Conservation (phyloP, 2,329 filamentous ascomycete species). For the Pestalotiopsis sp. region DNA sequence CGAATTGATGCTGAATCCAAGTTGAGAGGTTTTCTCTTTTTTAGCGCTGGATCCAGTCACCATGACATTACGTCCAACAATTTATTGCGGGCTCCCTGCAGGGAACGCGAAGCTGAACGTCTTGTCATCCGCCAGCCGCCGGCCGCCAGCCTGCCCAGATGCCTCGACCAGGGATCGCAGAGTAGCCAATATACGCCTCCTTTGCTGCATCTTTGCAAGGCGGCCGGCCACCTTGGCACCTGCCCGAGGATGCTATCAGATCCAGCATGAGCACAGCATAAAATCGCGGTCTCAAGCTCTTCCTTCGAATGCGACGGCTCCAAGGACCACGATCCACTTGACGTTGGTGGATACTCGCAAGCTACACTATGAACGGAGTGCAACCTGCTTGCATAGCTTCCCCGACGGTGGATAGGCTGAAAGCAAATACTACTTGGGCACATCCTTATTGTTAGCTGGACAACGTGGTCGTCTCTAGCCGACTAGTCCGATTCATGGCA, state of each 20-base stretch:
- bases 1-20: neutral
- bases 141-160: neutral
- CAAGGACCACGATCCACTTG: neutral
- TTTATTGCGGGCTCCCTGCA: neutral
- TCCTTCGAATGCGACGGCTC: neutral
- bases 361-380: neutral
- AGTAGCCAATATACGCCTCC: neutral
- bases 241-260: neutral
- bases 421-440: neutral
- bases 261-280: neutral
- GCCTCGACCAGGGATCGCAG: neutral
- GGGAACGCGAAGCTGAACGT: neutral
- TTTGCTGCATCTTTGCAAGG: neutral
- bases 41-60: neutral
- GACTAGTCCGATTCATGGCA: neutral
- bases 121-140: neutral
- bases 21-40: neutral
- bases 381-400: neutral
- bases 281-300: neutral
- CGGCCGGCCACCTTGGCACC: neutral
- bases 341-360: neutral
- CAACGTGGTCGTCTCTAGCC: neutral
- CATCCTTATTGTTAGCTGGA: neutral
- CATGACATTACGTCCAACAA: neutral
- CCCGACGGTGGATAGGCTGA: neutral